These are phyloP conservation scores for Marasmius sp. DNA, from an alignment of 1,284 basidiomycete species.

Conservation along the genomic window DNA sequence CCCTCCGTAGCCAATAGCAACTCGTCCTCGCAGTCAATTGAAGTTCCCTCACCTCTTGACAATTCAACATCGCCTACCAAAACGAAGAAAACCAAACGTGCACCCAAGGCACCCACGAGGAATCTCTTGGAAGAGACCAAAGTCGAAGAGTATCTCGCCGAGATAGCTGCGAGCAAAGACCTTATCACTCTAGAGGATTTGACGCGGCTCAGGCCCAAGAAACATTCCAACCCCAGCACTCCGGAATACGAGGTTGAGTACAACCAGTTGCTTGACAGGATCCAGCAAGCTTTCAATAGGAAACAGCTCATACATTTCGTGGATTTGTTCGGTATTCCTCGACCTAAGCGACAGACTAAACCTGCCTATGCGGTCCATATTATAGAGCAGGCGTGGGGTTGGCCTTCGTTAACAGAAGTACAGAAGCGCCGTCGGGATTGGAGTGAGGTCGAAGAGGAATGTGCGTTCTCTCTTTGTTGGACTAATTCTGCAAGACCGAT, in stretches of 20 bases:
- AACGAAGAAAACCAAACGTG: constrained; percentile 1
- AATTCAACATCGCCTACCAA: background rate
- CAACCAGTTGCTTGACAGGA: constrained; percentile 42
- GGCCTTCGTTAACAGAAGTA: constrained; percentile 59
- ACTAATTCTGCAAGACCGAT: background rate
- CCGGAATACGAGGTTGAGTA: constrained; percentile 55
- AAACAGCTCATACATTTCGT: constrained; percentile 59
- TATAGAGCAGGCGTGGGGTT: constrained; percentile 64
- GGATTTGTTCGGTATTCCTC: constrained; percentile 33
- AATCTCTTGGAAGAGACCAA: constrained; percentile 39
- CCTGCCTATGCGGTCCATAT: constrained; percentile 53
- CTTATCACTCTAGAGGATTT: constrained; percentile 54
- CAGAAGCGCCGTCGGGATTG: constrained; percentile 49
- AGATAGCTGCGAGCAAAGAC: constrained; percentile 42
- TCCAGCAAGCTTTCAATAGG: constrained; percentile 64
- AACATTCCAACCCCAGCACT: constrained; percentile 37
- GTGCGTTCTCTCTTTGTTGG: constrained; percentile 36
- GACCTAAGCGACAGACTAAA: constrained; percentile 36
- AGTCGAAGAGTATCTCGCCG: constrained; percentile 55
- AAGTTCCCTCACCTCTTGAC: background rate
- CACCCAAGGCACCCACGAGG: constrained; percentile 12
- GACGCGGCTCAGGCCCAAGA: constrained; percentile 47
- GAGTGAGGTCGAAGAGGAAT: constrained; percentile 48
- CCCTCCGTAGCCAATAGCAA: background rate
- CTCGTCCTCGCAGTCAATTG: background rate